These are phyloP conservation scores for Apiospora pterosperma DNA, from an alignment of 2,329 filamentous ascomycete genomes.

Conservation along the genomic window DNA sequence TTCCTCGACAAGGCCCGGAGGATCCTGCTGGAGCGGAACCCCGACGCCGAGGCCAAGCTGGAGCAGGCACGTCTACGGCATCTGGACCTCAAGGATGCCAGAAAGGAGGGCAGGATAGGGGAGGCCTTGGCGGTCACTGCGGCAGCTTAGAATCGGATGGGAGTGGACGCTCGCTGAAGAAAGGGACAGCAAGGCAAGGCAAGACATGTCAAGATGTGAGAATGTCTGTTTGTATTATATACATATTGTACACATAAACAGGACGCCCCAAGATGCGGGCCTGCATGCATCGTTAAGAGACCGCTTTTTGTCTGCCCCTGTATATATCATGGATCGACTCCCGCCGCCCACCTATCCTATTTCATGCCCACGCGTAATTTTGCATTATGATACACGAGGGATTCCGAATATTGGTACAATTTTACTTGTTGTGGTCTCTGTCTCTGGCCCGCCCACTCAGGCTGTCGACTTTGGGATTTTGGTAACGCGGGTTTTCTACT, in stretches of 20 bases:
- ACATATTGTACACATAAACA: conserved; percentile 25
- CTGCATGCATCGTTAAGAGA: background rate
- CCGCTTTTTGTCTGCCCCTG: background rate
- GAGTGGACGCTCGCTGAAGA: conserved; percentile 11
- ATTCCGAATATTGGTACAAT: background rate
- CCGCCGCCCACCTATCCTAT: background rate
- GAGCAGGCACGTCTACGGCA: conserved; percentile 48
- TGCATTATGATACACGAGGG: conserved; percentile 5
- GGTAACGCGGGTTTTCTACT: conserved; percentile 14
- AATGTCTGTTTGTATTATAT: conserved; percentile 21
- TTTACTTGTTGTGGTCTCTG: background rate
- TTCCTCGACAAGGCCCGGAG: conserved; percentile 44
- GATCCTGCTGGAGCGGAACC: conserved; percentile 43
- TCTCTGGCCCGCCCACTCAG: background rate
- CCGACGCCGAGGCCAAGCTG: conserved; percentile 41
- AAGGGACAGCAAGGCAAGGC: conserved; percentile 18
- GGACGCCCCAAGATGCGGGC: background rate
- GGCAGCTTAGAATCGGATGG: background rate
- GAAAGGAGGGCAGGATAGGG: conserved; percentile 38
- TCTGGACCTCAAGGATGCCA: conserved; percentile 50
- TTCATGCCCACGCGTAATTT: background rate
- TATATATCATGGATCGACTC: background rate
- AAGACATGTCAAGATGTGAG: conserved; percentile 3
- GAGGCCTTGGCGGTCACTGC: conserved; percentile 19
- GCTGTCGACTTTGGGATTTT: background rate